Evolutionary conservation across 345 rosid genomes (phyloP).

Genomic region (Populus alba): DNA sequence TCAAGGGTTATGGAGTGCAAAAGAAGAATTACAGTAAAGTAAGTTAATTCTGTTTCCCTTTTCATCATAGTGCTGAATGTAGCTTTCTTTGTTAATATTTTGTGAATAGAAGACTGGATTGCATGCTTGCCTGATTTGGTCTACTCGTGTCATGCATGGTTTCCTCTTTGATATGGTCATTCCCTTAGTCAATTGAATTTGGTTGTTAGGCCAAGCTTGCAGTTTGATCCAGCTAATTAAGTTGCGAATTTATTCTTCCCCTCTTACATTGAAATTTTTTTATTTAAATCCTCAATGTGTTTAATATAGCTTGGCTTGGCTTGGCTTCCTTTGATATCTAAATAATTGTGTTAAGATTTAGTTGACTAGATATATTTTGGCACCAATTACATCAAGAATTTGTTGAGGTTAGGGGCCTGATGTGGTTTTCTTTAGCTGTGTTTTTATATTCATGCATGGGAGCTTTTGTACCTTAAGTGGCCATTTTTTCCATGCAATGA

Average conservation of each 20-base stretch:
- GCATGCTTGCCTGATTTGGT: background rate
- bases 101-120: background rate
- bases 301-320: background rate
- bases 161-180: background rate
- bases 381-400: background rate
- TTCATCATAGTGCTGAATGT: background rate
- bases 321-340: background rate
- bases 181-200: background rate
- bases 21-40: constrained; percentile 91
- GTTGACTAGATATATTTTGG: background rate
- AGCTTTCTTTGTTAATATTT: background rate
- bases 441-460: background rate
- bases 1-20: constrained; percentile 95
- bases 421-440: background rate
- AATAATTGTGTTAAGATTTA: background rate
- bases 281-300: background rate
- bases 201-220: background rate
- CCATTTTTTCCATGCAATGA: background rate
- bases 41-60: constrained; percentile 16
- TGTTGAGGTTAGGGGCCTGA: background rate
- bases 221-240: background rate
- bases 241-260: background rate
- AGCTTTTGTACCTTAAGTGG: background rate
- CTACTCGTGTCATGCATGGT: background rate
- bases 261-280: background rate